Evolutionary conservation across 2,329 filamentous ascomycete species (phyloP), one percentile per base, ranked within the genome.

Genomic region (Colletotrichum siamense): DNA sequence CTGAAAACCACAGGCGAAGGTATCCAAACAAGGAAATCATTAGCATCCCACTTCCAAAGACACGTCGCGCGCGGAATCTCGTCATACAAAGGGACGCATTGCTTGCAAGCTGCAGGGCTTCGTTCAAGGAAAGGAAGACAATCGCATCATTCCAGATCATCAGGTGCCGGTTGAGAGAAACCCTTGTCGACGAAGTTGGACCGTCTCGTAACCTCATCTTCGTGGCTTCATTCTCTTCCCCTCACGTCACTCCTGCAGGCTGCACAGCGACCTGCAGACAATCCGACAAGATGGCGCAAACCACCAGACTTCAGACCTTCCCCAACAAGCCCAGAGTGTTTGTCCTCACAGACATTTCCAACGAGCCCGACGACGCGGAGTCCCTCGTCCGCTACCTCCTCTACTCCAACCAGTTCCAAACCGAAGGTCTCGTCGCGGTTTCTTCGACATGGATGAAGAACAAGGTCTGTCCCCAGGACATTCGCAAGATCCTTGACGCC

Each of bases 361-460:
- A 88, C 76, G 87, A 88, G 77, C 86, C 86, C 2, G 87, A 88
- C 74, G 87, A 89, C 79, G 82, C 84, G 8, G 84, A 87, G 77
- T 88, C 85, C 1, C 79, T 89, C 18, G 84, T 86, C 4, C 84
- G 87, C 12, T 87, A 86, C 73, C 82, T 89, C 6, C 79, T 87
- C 2, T 89, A 89, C 78, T 81, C 84, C 5, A 88, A 89, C 78
- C 83, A 89, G 79, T 88, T 89, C 77, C 78, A 85, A 18, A 87
- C 85, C 5, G 82, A 87, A 61, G 88, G 86, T 8, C 79, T 88
- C 12, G 85, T 87, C 5, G 88, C 86, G 5, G 84, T 82, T 52
- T 88, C 87, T 0, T 88, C 87, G 6, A 87, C 83, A 78, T 89
- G 87, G 87, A 84, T 89, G 81, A 85, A 82, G 69, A 82, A 81